phyloP scores from a whole-genome alignment of 768 basidiomycete genomes.

The Agrocybe praecox region DNA sequence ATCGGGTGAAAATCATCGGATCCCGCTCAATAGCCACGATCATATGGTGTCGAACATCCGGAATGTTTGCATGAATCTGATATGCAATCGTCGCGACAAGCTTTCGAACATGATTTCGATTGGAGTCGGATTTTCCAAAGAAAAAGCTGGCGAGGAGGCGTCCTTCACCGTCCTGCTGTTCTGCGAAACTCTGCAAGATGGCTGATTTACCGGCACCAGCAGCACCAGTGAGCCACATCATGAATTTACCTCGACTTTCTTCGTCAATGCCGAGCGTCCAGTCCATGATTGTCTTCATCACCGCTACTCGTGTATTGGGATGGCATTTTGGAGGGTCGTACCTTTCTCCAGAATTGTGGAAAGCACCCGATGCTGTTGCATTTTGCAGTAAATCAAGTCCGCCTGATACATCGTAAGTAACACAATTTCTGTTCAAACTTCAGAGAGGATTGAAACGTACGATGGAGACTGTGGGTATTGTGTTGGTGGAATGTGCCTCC shows the following conservation, averaged over 20 bases:
- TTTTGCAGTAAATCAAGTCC: slow-evolving; percentile 25
- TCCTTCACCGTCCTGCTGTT: neutral
- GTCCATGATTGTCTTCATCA: slow-evolving; percentile 4
- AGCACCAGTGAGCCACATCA: slow-evolving; percentile 17
- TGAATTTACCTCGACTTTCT: neutral
- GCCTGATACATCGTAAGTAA: neutral
- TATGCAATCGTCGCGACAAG: slow-evolving; percentile 13
- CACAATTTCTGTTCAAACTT: too few relatives aligned
- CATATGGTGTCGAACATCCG: neutral
- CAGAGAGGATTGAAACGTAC: too few relatives aligned
- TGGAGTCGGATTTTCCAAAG: slow-evolving; percentile 4
- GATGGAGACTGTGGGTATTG: too few relatives aligned
- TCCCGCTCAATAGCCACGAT: neutral
- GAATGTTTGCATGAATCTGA: slow-evolving; percentile 5
- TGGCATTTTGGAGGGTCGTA: slow-evolving; percentile 13
- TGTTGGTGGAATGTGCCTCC: too few relatives aligned
- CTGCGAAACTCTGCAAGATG: slow-evolving; percentile 14
- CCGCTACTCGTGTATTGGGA: slow-evolving; percentile 11
- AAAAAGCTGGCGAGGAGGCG: slow-evolving; percentile 12
- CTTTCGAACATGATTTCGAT: neutral
- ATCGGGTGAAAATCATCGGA: neutral
- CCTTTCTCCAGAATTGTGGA: slow-evolving; percentile 11
- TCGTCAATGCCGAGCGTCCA: slow-evolving; percentile 20
- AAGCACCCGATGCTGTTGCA: slow-evolving; percentile 32
- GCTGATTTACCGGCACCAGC: slow-evolving; percentile 20